phyloP scores from a whole-genome alignment of 73 alveolate genomes.

The Paramecium primaurelia region DNA sequence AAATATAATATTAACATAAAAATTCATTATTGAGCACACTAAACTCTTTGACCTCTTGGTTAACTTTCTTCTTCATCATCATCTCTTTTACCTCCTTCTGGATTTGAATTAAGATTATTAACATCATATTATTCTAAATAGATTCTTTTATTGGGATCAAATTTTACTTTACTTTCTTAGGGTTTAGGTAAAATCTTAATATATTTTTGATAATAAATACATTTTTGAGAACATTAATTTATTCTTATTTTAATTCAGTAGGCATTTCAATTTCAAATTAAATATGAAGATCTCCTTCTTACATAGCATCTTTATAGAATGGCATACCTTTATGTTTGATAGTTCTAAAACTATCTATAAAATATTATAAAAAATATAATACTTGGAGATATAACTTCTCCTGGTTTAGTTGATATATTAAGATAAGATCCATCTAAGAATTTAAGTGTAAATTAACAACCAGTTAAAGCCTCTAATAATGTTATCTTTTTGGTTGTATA shows the following conservation, averaged over 20 bases:
- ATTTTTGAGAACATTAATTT: background rate
- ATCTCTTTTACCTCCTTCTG: slow-evolving; percentile 50
- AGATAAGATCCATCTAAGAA: slow-evolving; percentile 88
- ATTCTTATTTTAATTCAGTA: background rate
- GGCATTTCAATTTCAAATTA: slow-evolving; percentile 52
- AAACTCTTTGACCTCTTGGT: slow-evolving; percentile 33
- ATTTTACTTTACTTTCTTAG: background rate
- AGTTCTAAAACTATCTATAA: slow-evolving; percentile 26
- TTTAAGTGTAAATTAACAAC: slow-evolving; percentile 70
- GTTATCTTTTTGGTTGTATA: slow-evolving; percentile 79
- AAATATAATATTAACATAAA: background rate
- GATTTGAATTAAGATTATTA: slow-evolving; percentile 31
- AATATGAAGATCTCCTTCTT: slow-evolving; percentile 38
- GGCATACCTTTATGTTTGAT: slow-evolving; percentile 55
- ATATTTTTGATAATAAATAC: background rate
- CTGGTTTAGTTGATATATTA: slow-evolving; percentile 74
- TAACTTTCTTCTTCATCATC: slow-evolving; percentile 50
- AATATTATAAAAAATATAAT: background rate
- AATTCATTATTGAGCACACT: slow-evolving; percentile 44
- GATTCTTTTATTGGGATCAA: background rate
- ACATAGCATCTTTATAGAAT: slow-evolving; percentile 45
- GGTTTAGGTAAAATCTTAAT: slow-evolving; percentile 45
- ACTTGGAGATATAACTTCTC: slow-evolving; percentile 86
- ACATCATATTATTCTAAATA: slow-evolving; percentile 24
- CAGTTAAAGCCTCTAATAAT: slow-evolving; percentile 88